Percentiles rank a stretch among this genome's conserved stretches.
phyloP scores from a whole-genome alignment of 2,329 filamentous ascomycete genomes.

The Dactylellina sp. region DNA sequence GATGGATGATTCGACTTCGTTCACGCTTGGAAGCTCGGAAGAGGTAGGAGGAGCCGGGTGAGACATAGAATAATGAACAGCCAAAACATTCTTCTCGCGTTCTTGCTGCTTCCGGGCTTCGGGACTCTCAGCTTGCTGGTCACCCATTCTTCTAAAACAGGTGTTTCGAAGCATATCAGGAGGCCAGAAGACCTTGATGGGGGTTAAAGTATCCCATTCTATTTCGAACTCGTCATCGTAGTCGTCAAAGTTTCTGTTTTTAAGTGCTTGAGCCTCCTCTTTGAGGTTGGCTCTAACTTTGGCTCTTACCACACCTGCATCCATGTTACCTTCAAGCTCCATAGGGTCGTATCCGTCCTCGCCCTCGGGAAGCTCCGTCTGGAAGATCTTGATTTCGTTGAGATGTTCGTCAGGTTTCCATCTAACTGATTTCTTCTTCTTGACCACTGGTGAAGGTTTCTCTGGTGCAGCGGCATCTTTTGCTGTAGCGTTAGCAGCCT shows the following conservation, averaged over 20 bases:
- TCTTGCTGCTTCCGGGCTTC: conserved; percentile 42
- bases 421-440: conserved; percentile 56
- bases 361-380: conserved; percentile 52
- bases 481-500: conserved; percentile 49
- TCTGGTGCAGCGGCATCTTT: conserved; percentile 37
- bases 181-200: conserved; percentile 21
- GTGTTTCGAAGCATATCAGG: conserved; percentile 35
- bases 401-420: conserved; percentile 52
- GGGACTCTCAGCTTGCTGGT: conserved; percentile 37
- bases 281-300: conserved; percentile 51
- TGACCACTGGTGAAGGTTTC: conserved; percentile 40
- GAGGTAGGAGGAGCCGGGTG: conserved; percentile 38
- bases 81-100: conserved; percentile 50
- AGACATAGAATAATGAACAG: conserved; percentile 53
- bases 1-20: conserved; percentile 21
- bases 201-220: conserved; percentile 42
- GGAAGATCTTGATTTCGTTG: conserved; percentile 46
- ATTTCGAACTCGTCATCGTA: conserved; percentile 55
- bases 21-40: conserved; percentile 38
- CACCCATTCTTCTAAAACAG: conserved; percentile 50
- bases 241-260: conserved; percentile 45
- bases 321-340: conserved; percentile 51
- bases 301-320: conserved; percentile 44
- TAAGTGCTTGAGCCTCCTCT: conserved; percentile 47
- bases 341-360: conserved; percentile 51